These are phyloP conservation scores for Coemansia sp. DNA, from an alignment of 371 early-diverging fungal species.

Conservation along the genomic window DNA sequence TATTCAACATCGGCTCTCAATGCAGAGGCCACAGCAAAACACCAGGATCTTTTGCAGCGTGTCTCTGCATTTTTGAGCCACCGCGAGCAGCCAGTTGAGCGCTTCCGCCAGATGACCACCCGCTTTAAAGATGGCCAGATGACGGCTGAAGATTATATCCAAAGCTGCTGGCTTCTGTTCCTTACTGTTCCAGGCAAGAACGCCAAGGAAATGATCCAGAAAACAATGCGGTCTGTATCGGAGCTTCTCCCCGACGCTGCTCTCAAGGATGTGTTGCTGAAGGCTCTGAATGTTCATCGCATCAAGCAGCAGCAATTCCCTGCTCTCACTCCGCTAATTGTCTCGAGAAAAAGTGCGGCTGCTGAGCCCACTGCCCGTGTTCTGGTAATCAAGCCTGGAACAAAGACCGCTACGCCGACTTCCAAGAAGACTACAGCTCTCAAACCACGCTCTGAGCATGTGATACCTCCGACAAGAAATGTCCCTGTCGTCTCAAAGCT, in stretches of 20 bases:
- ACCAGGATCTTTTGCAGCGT: slow-evolving; percentile 44
- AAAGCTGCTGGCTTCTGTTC: slow-evolving; percentile 49
- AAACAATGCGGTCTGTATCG: slow-evolving; percentile 32
- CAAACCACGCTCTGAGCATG: background rate
- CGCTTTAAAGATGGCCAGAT: slow-evolving; percentile 30
- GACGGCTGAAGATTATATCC: slow-evolving; percentile 34
- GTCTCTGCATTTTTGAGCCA: slow-evolving; percentile 49
- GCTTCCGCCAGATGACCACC: slow-evolving; percentile 45
- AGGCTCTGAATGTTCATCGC: slow-evolving; percentile 33
- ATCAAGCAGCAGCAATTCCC: slow-evolving; percentile 51
- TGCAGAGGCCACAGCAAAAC: slow-evolving; percentile 21
- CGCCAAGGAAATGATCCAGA: slow-evolving; percentile 50
- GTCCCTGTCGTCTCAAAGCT: background rate
- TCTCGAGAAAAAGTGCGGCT: background rate
- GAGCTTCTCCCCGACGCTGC: slow-evolving; percentile 28
- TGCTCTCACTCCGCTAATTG: slow-evolving; percentile 32
- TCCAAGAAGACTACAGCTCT: background rate
- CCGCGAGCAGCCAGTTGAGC: slow-evolving; percentile 47
- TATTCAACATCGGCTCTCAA: background rate
- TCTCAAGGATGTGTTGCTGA: slow-evolving; percentile 16
- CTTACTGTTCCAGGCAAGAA: slow-evolving; percentile 47
- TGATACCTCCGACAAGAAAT: background rate
- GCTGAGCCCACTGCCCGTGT: slow-evolving; percentile 19
- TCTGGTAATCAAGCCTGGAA: slow-evolving; percentile 30
- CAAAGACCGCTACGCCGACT: slow-evolving; percentile 4